Percentiles rank a stretch among this genome's conserved stretches.
Conservation (phyloP, 2,329 filamentous ascomycete species). For the Fusarium sp. region DNA sequence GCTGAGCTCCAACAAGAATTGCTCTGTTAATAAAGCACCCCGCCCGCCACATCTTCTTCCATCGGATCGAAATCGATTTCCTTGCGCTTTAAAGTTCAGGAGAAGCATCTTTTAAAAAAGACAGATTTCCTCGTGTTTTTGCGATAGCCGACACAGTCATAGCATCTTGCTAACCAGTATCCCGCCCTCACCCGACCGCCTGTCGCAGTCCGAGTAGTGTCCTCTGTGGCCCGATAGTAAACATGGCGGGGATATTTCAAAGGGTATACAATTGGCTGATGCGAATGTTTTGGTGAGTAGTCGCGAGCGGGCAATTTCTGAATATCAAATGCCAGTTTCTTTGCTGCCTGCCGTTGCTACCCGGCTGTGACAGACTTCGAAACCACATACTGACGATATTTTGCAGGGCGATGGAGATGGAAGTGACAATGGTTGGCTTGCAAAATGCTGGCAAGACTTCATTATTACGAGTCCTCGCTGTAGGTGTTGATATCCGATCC, state of each 20-base stretch:
- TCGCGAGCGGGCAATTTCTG: slow-evolving; percentile 13
- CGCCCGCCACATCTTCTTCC: slow-evolving; percentile 43
- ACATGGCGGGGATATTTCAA: slow-evolving; percentile 92
- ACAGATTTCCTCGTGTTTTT: slow-evolving; percentile 16
- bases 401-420: slow-evolving; percentile 96
- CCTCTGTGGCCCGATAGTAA: slow-evolving; percentile 40
- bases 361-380: slow-evolving; percentile 22
- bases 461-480: slow-evolving; percentile 90
- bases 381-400: slow-evolving; percentile 42
- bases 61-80: slow-evolving; percentile 36
- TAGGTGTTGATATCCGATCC: slow-evolving; percentile 64
- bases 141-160: slow-evolving; percentile 27
- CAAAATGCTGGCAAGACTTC: slow-evolving; percentile 99
- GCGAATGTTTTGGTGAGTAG: slow-evolving; percentile 91
- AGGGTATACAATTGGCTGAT: slow-evolving; percentile 98
- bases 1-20: slow-evolving; percentile 47
- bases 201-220: slow-evolving; percentile 39
- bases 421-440: slow-evolving; percentile 98
- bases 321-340: slow-evolving; percentile 13
- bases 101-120: slow-evolving; percentile 19
- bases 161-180: slow-evolving; percentile 38
- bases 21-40: slow-evolving; percentile 45
- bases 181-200: slow-evolving; percentile 45
- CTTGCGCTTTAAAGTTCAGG: slow-evolving; percentile 11
- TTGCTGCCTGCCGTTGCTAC: slow-evolving; percentile 18